These are phyloP conservation scores for Tricholoma sp. DNA, from an alignment of 768 basidiomycete species.

Conservation along the genomic window DNA sequence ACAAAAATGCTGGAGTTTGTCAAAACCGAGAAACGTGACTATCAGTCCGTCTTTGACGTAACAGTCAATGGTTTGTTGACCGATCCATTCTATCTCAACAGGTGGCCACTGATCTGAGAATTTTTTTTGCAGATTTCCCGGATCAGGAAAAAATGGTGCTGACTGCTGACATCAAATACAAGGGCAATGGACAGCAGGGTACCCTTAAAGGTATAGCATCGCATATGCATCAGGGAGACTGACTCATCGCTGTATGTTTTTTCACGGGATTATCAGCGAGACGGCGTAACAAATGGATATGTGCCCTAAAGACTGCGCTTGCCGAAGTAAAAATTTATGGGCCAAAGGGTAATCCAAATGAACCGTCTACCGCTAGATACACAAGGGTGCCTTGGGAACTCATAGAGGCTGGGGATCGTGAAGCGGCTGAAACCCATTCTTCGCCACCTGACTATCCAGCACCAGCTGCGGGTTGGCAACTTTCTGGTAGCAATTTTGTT, in stretches of 20 bases:
- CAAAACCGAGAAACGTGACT: constrained; percentile 67
- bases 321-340: constrained; percentile 70
- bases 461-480: constrained; percentile 41
- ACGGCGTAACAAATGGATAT: constrained; percentile 90
- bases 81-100: not conserved
- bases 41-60: constrained; percentile 70
- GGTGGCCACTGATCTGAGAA: not conserved
- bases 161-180: constrained; percentile 82
- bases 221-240: constrained; percentile 1
- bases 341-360: constrained; percentile 51
- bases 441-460: constrained; percentile 18
- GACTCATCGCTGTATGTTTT: not conserved
- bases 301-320: constrained; percentile 71
- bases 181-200: constrained; percentile 80
- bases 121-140: constrained; percentile 53
- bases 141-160: constrained; percentile 75
- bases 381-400: constrained; percentile 73
- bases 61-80: constrained; percentile 47
- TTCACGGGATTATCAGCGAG: constrained; percentile 39
- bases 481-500: constrained; percentile 48
- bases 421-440: constrained; percentile 21
- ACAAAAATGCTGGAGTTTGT: constrained; percentile 78
- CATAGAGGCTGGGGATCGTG: constrained; percentile 38
- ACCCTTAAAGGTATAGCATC: constrained; percentile 52
- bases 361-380: constrained; percentile 50